Percentiles rank a stretch among this genome's conserved stretches.
Evolutionary conservation across 208 protist species (phyloP).

Genomic region (Porcisia hertigi): DNA sequence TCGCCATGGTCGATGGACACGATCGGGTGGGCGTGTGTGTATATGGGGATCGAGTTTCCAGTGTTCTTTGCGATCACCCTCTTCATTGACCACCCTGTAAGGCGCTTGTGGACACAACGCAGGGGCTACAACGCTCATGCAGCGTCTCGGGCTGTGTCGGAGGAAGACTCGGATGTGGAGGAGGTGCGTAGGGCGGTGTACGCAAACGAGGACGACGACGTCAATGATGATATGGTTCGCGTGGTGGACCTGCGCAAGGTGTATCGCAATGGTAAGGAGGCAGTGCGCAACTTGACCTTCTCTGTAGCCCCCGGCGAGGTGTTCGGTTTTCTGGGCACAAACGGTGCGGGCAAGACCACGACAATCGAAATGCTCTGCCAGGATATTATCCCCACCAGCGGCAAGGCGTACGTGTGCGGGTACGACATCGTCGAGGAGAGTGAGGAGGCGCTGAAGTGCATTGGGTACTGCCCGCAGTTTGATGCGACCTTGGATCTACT

Average conservation of each 20-base stretch:
- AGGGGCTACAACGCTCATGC: constrained; percentile 26
- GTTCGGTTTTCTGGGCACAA: constrained; percentile 90
- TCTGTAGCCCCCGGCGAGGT: constrained; percentile 74
- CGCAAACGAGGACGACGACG: constrained; percentile 21
- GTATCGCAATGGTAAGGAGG: constrained; percentile 52
- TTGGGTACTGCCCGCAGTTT: constrained; percentile 97
- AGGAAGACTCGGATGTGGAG: constrained; percentile 54
- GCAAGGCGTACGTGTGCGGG: constrained; percentile 47
- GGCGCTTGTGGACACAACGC: constrained; percentile 18
- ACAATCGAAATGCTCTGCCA: constrained; percentile 85
- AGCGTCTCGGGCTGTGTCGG: constrained; percentile 20
- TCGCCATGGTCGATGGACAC: constrained; percentile 32
- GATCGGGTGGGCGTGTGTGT: constrained; percentile 37
- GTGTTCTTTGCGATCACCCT: constrained; percentile 40
- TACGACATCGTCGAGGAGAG: constrained; percentile 52
- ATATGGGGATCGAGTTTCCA: constrained; percentile 53
- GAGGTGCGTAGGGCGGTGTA: constrained; percentile 44
- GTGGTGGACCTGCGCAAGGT: constrained; percentile 57
- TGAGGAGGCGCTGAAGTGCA: constrained; percentile 50
- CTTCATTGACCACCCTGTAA: constrained; percentile 45
- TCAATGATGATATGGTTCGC: constrained; percentile 47
- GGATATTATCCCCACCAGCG: constrained; percentile 69
- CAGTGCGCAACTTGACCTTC: constrained; percentile 75
- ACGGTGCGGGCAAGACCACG: constrained; percentile 90
- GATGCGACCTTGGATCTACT: constrained; percentile 92